A percentile compares a stretch with the other conserved stretches of the same genome.
Conservation (phyloP, 805 yeast genomes). For the Candida multigemmis region DNA sequence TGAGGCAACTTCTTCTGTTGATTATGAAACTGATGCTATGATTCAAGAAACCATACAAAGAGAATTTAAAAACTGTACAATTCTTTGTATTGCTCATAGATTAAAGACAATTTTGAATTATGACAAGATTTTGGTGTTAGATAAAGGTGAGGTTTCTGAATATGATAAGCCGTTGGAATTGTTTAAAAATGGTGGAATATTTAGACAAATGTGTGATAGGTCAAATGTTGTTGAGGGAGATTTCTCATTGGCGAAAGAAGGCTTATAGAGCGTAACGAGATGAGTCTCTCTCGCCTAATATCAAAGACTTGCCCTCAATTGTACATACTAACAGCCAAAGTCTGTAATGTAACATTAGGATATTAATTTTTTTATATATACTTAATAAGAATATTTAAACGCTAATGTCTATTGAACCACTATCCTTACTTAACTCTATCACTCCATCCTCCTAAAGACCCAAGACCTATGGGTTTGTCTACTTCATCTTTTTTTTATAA, state of each 20-base stretch:
- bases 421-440: background rate
- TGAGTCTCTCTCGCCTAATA: background rate
- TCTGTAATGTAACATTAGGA: background rate
- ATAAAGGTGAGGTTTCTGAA: conserved; percentile 68
- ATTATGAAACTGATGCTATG: conserved; percentile 77
- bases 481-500: conserved; percentile 51
- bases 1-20: conserved; percentile 77
- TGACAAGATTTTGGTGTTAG: conserved; percentile 74
- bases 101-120: conserved; percentile 65
- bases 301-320: background rate
- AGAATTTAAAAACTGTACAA: conserved; percentile 66
- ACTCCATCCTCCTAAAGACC: background rate
- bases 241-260: too few relatives aligned
- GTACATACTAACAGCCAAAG: background rate
- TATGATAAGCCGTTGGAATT: conserved; percentile 68
- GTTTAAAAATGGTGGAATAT: conserved; percentile 44
- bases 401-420: background rate
- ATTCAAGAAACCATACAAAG: conserved; percentile 66
- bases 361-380: too few relatives aligned
- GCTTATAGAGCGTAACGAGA: background rate
- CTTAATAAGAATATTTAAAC: background rate
- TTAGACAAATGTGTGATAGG: conserved; percentile 62
- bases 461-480: too few relatives aligned
- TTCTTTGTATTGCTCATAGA: conserved; percentile 84
- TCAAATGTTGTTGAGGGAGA: conserved; percentile 36